Conservation (phyloP, 352 stramenopile species). For the Pilasporangium apinafurcum region DNA sequence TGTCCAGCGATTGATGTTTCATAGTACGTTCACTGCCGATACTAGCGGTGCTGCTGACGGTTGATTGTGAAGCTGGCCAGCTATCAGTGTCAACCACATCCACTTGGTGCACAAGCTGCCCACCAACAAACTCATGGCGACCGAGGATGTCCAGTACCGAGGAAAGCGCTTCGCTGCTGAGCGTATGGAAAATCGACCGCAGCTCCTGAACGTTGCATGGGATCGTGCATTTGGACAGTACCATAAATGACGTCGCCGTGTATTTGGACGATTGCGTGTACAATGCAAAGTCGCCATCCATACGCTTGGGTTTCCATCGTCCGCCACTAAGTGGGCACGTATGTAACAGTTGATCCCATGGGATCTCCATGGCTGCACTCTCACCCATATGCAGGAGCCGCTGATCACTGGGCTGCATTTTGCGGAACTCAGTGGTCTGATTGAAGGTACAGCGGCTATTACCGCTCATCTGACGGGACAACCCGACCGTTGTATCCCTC, state of each 20-base stretch:
- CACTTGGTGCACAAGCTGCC: conserved; percentile 7
- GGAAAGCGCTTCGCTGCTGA: conserved; percentile 6
- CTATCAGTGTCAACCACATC: too few species aligned
- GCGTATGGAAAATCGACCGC: conserved; percentile 5
- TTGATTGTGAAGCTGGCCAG: too few species aligned
- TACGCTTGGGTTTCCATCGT: conserved; percentile 12
- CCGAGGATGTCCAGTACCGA: conserved; percentile 4
- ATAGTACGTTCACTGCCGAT: not conserved
- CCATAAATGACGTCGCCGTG: conserved; percentile 5
- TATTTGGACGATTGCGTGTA: conserved; percentile 10
- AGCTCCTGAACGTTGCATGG: conserved; percentile 8
- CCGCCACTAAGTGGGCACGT: conserved; percentile 23
- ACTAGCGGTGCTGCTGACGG: not conserved
- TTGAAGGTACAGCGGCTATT: too few species aligned
- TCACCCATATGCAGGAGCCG: conserved; percentile 24
- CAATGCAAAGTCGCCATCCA: conserved; percentile 4
- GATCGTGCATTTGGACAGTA: conserved; percentile 5
- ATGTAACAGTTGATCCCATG: conserved; percentile 27
- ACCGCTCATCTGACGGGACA: too few species aligned
- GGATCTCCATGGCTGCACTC: conserved; percentile 13
- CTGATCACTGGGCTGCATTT: conserved; percentile 25
- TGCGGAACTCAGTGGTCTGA: too few species aligned
- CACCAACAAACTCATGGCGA: not conserved
- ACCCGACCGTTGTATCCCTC: too few species aligned
- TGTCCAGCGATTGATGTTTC: not conserved